A percentile compares a stretch with the other conserved stretches of the same genome.
phyloP scores from a whole-genome alignment of 345 rosid species.

The Gossypium raimondii region DNA sequence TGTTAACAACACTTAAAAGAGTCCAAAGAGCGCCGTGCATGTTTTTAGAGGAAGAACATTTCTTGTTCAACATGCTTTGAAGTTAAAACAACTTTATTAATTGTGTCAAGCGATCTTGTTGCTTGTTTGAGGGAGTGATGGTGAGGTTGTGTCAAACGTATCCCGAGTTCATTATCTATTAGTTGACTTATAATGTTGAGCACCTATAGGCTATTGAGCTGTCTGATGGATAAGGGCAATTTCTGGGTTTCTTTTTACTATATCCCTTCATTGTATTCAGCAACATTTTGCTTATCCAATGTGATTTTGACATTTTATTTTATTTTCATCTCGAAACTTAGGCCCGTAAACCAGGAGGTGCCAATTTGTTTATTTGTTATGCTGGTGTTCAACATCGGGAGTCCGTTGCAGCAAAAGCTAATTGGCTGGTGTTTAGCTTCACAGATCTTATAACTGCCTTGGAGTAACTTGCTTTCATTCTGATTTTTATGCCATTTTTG shows the following conservation, averaged over 20 bases:
- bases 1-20: too few relatives aligned
- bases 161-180: too few relatives aligned
- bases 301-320: not conserved
- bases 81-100: not conserved
- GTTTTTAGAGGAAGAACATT: not conserved
- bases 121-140: not conserved
- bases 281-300: not conserved
- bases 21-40: not conserved
- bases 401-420: conserved; percentile 80
- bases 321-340: not conserved
- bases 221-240: not conserved
- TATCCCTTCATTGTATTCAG: not conserved
- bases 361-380: conserved; percentile 79
- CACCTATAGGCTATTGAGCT: not conserved
- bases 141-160: too few relatives aligned
- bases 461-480: conserved; percentile 26
- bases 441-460: conserved; percentile 51
- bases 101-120: not conserved
- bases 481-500: not conserved
- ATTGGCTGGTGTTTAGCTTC: conserved; percentile 79
- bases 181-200: too few relatives aligned
- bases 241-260: not conserved
- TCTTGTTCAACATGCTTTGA: not conserved
- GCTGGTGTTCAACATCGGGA: conserved; percentile 84
- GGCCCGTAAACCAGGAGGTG: conserved; percentile 89